These are phyloP conservation scores for Sporothrix humicola DNA, from an alignment of 2,329 filamentous ascomycete genomes.

Conservation along the genomic window DNA sequence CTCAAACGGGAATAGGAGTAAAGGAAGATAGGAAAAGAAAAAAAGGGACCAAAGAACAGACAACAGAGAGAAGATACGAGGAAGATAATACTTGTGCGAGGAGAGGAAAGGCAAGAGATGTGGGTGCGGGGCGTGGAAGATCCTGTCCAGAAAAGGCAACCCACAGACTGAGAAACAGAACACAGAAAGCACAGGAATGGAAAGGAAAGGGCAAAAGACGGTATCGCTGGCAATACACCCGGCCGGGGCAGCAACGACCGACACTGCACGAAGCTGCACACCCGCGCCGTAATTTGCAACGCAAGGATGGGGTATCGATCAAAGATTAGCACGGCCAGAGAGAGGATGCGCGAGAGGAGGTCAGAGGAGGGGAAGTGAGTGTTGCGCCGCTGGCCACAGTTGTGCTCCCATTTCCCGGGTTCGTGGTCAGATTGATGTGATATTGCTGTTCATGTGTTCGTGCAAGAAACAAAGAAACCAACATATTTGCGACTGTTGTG, in stretches of 20 bases:
- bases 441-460: no score
- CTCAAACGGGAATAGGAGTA: no score
- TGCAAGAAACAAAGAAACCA: not conserved
- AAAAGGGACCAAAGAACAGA: not conserved
- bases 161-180: no score
- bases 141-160: not conserved
- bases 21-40: not conserved
- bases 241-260: not conserved
- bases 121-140: not conserved
- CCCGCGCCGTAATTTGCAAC: not conserved
- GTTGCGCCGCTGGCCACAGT: not conserved
- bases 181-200: no score
- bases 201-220: not conserved
- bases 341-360: not conserved
- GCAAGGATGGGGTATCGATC: not conserved
- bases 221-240: constrained; percentile 1
- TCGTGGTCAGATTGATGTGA: not conserved
- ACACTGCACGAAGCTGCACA: constrained; percentile 1
- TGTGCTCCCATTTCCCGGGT: not conserved
- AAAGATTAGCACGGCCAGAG: not conserved
- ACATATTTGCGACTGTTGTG: not conserved
- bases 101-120: not conserved
- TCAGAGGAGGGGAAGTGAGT: not conserved
- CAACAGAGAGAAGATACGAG: not conserved
- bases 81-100: not conserved